Evolutionary conservation across 306 rosid species (phyloP), one percentile per base, ranked within the genome.

Genomic region (Corylus americana): DNA sequence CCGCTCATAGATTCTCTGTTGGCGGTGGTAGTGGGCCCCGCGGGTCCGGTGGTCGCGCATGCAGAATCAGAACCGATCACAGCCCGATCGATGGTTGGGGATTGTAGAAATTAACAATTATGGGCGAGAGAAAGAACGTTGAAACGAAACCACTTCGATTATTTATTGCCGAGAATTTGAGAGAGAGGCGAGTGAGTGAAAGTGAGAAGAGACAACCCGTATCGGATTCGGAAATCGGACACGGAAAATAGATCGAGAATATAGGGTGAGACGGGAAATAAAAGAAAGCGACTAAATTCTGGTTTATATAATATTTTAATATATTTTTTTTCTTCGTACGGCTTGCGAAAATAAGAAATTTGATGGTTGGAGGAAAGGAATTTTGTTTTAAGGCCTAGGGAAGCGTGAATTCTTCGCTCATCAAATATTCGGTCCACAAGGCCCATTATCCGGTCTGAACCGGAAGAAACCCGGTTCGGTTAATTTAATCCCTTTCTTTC

Each of bases 331-430:
- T 48, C 14, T 31, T 35, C 51, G 47, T 42, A 44, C 35, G 31
- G 31, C 42, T 63, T 68, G 45, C 11, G 53, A 50, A 49, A 81
- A 74, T 35, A 78, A 66, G 58, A 64, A 76, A 70, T 55, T 25
- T 73, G n/a, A 68, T 68, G 79, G 89, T 79, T 39, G 84, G 89
- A 87, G 89, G 93, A 72, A 89, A 94, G 83, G 96, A 88, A 89
- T 91, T 89, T 89, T 76, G 84, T 79, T 73, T 51, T 54, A 39
- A 12, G 71, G 76, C 58, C 76, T 84, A 57, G 86, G 84, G 78
- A 89, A 77, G 85, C 85, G 93, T 82, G 94, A 86, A 79, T 74
- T 71, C 89, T 75, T 75, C 73, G 75, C 70, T 66, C n/a, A 68
- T 54, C 76, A 85, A 75, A 84, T 81, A 85, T 87, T 86, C 85